phyloP scores from a whole-genome alignment of 1,284 basidiomycete genomes.

The Marasmius tenuissimus region DNA sequence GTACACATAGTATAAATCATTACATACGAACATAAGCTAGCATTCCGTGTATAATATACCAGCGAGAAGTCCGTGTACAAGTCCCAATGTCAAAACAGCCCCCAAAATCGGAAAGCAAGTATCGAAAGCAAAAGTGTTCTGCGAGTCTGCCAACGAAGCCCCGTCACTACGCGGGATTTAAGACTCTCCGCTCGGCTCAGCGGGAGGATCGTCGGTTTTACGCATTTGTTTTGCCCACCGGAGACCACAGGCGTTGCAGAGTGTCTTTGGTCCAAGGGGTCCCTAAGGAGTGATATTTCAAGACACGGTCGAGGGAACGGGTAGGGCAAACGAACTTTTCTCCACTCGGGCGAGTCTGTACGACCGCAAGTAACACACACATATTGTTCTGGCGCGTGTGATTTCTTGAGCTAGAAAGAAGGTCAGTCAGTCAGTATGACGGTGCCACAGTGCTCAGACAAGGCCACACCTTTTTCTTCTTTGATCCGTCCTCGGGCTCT shows the following conservation, averaged over 20 bases:
- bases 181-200: neutral
- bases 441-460: neutral
- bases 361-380: slow-evolving; percentile 79
- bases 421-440: neutral
- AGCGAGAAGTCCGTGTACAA: neutral
- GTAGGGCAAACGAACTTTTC: slow-evolving; percentile 57
- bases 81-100: too few relatives aligned
- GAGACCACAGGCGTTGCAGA: slow-evolving; percentile 86
- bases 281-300: slow-evolving; percentile 45
- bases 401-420: slow-evolving; percentile 45
- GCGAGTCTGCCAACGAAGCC: too few relatives aligned
- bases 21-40: neutral
- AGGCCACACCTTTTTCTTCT: slow-evolving; percentile 45
- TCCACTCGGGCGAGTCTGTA: slow-evolving; percentile 83
- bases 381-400: slow-evolving; percentile 58
- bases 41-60: neutral
- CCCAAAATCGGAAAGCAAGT: too few relatives aligned
- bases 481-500: slow-evolving; percentile 35
- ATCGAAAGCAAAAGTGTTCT: too few relatives aligned
- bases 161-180: too few relatives aligned
- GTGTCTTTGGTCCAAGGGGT: slow-evolving; percentile 79
- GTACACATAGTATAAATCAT: neutral
- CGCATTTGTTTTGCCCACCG: slow-evolving; percentile 77
- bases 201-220: slow-evolving; percentile 26
- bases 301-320: neutral